Evolutionary conservation across 2,329 filamentous ascomycete species (phyloP), one percentile per base, ranked within the genome.

Genomic region (Trichoderma arundinaceum): DNA sequence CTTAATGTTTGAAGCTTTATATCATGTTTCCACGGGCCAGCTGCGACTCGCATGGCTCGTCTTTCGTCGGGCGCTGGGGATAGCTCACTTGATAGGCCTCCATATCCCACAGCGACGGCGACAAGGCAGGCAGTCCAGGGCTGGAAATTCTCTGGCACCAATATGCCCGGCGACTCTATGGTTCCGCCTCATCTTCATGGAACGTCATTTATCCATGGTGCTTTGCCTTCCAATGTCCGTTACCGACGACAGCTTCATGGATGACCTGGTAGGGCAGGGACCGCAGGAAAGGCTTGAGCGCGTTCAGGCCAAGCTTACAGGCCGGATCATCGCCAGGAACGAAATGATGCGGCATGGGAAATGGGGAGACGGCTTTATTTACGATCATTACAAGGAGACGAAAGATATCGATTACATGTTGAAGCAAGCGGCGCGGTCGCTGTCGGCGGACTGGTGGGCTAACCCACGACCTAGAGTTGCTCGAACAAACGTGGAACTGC

Each of bases 151-250:
- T 35, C 22, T 28, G 15, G 6, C 39, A 12, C 15, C 49, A 8
- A 33, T 54, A 8, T 53, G 48, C 17, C 32, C 35, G 10, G 41
- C 71, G 4, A 67, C 68, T 10, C 43, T 81, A 19, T 82, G 80
- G 78, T 77, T 76, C 38, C 76, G 78, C 0, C 72, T 81, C 7
- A 68, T 80, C 1, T 74, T 69, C 13, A 70, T 74, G 13, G 80
- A 82, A 43, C 75, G 77, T 4, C 73, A 76, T 10, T 67, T 82
- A 1, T 77, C 72, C 5, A 68, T 82, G 1, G 75, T 81, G 69
- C 72, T 82, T 1, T 78, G 79, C 2, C 72, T 81, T 1, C 77
- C 79, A 0, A 74, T 74, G 8, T 74, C 71, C 15, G 73, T 71
- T 0, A 43, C 68, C 0, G 73, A 72, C n/a, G 68, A 51, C 10